Evolutionary conservation across 163 green algal genomes (phyloP), one percentile per base, ranked within the genome.

Genomic region (Chlorella variabilis): DNA sequence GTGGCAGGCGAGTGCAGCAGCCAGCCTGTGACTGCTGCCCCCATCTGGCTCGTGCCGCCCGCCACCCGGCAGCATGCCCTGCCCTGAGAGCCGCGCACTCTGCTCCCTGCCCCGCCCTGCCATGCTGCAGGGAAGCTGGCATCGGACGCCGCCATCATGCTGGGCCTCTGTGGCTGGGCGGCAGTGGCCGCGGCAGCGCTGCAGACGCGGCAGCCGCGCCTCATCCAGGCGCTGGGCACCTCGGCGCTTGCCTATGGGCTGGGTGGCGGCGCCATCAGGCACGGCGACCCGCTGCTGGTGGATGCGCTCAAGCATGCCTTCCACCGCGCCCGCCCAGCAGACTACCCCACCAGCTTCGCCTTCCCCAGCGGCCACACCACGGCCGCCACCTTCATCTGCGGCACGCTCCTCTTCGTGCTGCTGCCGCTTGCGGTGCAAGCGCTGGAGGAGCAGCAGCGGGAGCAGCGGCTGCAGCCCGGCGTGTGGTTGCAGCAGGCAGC

Each of bases 331-430:
- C 51, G 84, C 18, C 84, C 84, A 27, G 81, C 84, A n/a, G 74
- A 78, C 25, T 42, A 77, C 23, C 62, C 77, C 9, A 62, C 80
- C 71, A 88, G 75, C 18, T 89, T 75, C 41, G 27, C 81, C 13
- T 89, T 89, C 61, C 84, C 84, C 31, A 88, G 82, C 45, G 84
- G 81, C 21, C 84, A 89, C 75, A 89, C 84, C 41, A 87, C 79
- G 17, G 81, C 84, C 3, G 78, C 73, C 41, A 69, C 81, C 13
- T 85, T 85, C 59, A 67, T 89, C 4, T 69, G 42, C 25, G 79
- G 77, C 38, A 62, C 70, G 20, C 70, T 81, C 2, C 70, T 85
- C 5, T 85, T 69, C 45, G 21, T 85, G 41, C 59, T 85, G 39
- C 65, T 80, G 65, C 71, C 80, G 20, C 17, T 71, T 21, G 62